Evolutionary conservation across 164 flowering plant genomes (phyloP).

Genomic region (Stephania cephalantha): DNA sequence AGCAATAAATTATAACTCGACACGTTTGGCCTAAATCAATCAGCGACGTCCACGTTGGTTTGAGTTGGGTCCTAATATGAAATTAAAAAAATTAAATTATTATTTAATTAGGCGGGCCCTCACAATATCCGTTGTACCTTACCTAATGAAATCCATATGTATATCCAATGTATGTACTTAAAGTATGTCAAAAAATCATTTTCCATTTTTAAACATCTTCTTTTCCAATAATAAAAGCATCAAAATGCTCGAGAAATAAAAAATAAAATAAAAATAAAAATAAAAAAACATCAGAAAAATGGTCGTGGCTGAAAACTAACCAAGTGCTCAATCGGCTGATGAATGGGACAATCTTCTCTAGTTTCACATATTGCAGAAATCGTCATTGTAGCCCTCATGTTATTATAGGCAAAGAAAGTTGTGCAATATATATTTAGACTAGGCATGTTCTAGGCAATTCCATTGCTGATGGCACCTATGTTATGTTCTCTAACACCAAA

Average conservation of each 20-base stretch:
- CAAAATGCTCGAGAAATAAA: constrained; percentile 27
- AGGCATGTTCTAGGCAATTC: constrained; percentile 84
- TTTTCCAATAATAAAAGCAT: constrained; percentile 34
- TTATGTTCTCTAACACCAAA: constrained; percentile 95
- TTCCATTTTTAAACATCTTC: too few relatives aligned
- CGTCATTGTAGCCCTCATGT: constrained; percentile 95
- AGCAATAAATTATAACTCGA: too few relatives aligned
- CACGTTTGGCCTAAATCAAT: too few relatives aligned
- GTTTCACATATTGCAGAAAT: constrained; percentile 82
- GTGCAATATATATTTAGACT: constrained; percentile 92
- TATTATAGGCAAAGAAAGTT: constrained; percentile 94
- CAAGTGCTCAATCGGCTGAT: constrained; percentile 95
- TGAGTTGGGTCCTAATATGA: too few relatives aligned
- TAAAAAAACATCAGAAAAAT: constrained; percentile 3
- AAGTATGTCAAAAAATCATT: too few relatives aligned
- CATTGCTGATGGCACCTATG: constrained; percentile 96
- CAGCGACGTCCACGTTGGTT: too few relatives aligned
- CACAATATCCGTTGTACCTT: too few relatives aligned
- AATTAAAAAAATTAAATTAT: too few relatives aligned
- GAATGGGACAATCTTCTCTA: constrained; percentile 98
- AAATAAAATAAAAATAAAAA: too few relatives aligned
- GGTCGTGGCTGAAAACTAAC: constrained; percentile 97
- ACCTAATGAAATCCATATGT: too few relatives aligned
- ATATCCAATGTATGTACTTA: too few relatives aligned
- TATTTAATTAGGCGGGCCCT: too few relatives aligned